A percentile compares a stretch with the other conserved stretches of the same genome.
phyloP scores from a whole-genome alignment of 495 filamentous ascomycete species.

The Aspergillus indologenus region DNA sequence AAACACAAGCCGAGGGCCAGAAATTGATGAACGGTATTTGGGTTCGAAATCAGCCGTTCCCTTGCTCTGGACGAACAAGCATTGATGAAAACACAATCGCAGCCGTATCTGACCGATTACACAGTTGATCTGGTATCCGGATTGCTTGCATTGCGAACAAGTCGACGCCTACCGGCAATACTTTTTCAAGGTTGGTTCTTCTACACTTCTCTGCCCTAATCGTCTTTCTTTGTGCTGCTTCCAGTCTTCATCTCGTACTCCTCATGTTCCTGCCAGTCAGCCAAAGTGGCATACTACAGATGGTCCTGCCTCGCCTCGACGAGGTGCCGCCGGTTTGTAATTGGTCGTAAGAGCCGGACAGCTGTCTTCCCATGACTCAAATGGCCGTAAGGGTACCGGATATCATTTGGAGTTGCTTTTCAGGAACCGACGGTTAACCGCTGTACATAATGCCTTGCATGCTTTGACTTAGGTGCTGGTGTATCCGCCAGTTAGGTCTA shows the following conservation, averaged over 20 bases:
- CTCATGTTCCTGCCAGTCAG: conserved; percentile 3
- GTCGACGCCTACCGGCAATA: conserved; percentile 17
- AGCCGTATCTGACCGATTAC: conserved; percentile 21
- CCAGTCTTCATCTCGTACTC: conserved; percentile 14
- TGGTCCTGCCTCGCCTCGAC: background rate
- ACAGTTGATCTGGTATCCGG: conserved; percentile 23
- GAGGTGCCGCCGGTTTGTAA: background rate
- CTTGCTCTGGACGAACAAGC: conserved; percentile 17
- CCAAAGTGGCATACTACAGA: background rate
- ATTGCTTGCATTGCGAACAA: conserved; percentile 18
- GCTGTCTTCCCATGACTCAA: background rate
- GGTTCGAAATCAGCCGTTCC: conserved; percentile 10
- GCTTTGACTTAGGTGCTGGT: conserved; percentile 15
- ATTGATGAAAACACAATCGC: conserved; percentile 16
- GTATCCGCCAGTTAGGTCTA: conserved; percentile 20
- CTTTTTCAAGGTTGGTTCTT: conserved; percentile 44
- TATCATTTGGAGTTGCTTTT: conserved; percentile 7
- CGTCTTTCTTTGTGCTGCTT: conserved; percentile 18
- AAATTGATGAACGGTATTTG: conserved; percentile 3
- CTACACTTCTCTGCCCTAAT: conserved; percentile 23
- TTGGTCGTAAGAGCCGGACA: background rate
- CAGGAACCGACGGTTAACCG: conserved; percentile 8
- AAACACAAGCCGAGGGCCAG: conserved; percentile 15
- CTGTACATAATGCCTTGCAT: conserved; percentile 22
- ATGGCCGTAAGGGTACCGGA: background rate